Evolutionary conservation across 805 yeast species (phyloP).

Genomic region (Candida maesae): DNA sequence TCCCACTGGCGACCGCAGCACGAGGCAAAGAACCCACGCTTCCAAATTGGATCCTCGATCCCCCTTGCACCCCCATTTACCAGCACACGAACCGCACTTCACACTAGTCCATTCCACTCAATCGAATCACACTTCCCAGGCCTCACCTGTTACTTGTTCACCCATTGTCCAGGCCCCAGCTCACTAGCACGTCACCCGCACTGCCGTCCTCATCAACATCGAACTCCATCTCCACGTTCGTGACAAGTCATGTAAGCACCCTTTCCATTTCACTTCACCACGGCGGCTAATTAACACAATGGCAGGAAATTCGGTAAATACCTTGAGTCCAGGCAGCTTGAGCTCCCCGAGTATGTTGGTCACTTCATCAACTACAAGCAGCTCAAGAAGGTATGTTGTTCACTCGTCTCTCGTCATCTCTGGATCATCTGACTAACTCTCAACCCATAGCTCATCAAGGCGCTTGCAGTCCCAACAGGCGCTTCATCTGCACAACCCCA

Average conservation of each 20-base stretch:
- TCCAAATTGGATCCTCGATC: no score
- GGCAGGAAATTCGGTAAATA: constrained; percentile 89
- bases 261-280: neutral
- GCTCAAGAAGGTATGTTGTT: constrained; percentile 58
- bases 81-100: no score
- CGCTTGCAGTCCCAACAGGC: constrained; percentile 49
- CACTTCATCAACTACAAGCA: constrained; percentile 95
- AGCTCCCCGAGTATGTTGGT: constrained; percentile 91
- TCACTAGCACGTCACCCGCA: no score
- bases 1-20: no score
- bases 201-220: no score
- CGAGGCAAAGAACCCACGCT: no score
- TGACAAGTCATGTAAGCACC: constrained; percentile 3
- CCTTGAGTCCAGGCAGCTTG: constrained; percentile 89
- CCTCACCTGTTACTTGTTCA: no score
- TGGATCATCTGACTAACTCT: neutral
- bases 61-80: no score
- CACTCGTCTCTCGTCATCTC: neutral
- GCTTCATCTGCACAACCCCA: constrained; percentile 16
- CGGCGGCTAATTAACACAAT: neutral
- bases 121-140: no score
- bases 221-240: constrained; percentile 2
- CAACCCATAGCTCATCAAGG: constrained; percentile 62
- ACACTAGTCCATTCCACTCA: no score
- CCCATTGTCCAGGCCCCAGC: no score